These are phyloP conservation scores for Carex sylvatica DNA, from an alignment of 202 grass and related monocot species.

Conservation along the genomic window DNA sequence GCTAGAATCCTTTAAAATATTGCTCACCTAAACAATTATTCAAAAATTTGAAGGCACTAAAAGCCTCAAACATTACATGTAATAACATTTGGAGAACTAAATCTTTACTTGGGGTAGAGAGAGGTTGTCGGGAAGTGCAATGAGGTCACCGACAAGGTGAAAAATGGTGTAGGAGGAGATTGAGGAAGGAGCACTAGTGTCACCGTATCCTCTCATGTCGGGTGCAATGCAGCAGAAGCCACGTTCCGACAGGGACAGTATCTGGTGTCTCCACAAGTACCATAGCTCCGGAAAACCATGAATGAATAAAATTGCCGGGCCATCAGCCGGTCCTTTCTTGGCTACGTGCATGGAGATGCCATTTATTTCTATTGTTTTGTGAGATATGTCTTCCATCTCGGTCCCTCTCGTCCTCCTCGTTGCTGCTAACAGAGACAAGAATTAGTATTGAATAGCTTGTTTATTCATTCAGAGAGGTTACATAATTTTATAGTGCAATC, in stretches of 20 bases:
- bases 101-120: background rate
- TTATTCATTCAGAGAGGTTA: no score
- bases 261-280: conserved; percentile 12
- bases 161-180: background rate
- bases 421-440: no score
- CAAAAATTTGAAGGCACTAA: background rate
- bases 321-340: background rate
- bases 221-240: background rate
- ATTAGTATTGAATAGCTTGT: no score
- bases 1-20: background rate
- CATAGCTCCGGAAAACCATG: background rate
- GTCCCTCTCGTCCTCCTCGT: no score
- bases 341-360: conserved; percentile 9
- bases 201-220: background rate
- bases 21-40: background rate
- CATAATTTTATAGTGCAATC: no score
- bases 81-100: no score
- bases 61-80: background rate
- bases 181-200: background rate
- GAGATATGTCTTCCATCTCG: background rate
- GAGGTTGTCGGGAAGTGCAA: background rate
- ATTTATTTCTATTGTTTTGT: background rate
- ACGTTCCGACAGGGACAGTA: background rate
- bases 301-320: background rate
- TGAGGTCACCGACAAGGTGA: conserved; percentile 3